Evolutionary conservation across 257 asterid genomes (phyloP).

Genomic region (Rauvolfia tetraphylla): DNA sequence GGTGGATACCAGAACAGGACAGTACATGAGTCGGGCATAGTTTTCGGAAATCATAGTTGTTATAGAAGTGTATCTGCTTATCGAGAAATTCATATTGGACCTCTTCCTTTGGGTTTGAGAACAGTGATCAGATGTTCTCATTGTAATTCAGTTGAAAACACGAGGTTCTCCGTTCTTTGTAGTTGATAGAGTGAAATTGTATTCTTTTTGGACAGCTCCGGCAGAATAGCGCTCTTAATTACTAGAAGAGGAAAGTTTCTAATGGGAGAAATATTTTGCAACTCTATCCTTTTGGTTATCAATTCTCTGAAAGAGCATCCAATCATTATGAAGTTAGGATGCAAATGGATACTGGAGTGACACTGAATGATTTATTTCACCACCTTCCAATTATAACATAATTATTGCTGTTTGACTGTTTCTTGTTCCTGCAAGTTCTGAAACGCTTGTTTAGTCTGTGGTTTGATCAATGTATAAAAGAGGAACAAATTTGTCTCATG

Average conservation of each 20-base stretch:
- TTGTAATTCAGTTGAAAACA: background rate
- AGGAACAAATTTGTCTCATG: background rate
- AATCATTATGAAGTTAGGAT: too few relatives aligned
- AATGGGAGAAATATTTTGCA: background rate
- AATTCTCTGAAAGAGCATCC: background rate
- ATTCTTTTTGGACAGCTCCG: conserved; percentile 2
- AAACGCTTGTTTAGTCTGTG: background rate
- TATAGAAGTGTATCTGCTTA: conserved; percentile 3
- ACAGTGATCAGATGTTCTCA: background rate
- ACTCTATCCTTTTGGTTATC: background rate
- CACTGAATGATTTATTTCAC: background rate
- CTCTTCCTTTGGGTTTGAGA: conserved; percentile 17
- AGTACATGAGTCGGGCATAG: conserved; percentile 93
- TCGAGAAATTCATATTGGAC: conserved; percentile 13
- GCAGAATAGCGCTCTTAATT: background rate
- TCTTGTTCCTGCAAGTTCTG: background rate
- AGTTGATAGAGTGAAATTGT: background rate
- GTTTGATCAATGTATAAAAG: background rate
- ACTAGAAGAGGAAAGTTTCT: background rate
- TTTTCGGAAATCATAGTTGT: conserved; percentile 18
- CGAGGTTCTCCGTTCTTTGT: background rate
- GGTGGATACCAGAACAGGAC: conserved; percentile 91
- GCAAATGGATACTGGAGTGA: background rate
- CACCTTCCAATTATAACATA: background rate
- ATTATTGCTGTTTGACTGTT: too few relatives aligned